phyloP scores from a whole-genome alignment of 2,329 filamentous ascomycete genomes.

The Aspergillus thermomutatus region DNA sequence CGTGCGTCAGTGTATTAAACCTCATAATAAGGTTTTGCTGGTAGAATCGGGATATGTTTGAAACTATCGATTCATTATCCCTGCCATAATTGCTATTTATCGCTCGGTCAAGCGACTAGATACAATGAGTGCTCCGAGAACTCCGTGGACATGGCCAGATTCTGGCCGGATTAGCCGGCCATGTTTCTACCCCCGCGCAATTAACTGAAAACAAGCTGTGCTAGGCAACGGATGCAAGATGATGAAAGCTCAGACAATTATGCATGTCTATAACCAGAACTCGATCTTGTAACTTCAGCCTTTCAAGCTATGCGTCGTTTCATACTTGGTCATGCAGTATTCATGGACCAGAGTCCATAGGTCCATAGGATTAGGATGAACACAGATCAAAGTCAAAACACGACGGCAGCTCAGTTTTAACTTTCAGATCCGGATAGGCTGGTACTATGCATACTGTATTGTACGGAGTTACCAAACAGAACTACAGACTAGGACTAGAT shows the following conservation, averaged over 20 bases:
- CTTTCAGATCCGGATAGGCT: neutral
- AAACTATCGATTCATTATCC: neutral
- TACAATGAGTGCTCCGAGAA: neutral
- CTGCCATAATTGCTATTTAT: neutral
- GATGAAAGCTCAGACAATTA: neutral
- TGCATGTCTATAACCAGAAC: no score
- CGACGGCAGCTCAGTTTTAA: neutral
- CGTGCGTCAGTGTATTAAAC: neutral
- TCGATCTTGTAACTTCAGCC: neutral
- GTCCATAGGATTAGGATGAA: no score
- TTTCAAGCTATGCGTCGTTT: neutral
- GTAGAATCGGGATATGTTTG: neutral
- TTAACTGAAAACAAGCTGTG: neutral
- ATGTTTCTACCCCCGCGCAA: neutral
- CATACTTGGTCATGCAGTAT: neutral
- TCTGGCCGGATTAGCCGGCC: neutral
- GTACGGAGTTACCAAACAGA: no score
- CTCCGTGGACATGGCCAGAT: no score
- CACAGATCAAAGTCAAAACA: neutral
- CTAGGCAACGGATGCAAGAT: neutral
- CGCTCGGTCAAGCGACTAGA: neutral
- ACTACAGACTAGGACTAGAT: no score
- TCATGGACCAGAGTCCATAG: neutral
- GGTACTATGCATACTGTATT: neutral
- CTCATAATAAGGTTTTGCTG: neutral